These are phyloP conservation scores for Colletotrichum chlorophyti DNA, from an alignment of 2,329 filamentous ascomycete species.

Conservation along the genomic window DNA sequence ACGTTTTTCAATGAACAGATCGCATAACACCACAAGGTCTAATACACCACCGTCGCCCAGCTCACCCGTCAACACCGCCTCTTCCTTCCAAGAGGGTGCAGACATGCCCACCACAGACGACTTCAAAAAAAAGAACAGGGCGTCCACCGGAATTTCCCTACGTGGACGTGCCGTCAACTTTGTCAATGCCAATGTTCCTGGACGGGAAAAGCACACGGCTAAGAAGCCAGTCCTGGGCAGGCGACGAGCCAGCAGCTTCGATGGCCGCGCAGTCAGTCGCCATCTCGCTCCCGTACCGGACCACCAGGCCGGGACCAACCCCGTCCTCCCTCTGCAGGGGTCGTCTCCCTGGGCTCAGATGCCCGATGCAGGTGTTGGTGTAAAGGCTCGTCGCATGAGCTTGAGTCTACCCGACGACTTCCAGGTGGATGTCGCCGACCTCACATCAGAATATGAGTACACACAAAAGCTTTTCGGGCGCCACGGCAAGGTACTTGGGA, in stretches of 20 bases:
- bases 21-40: constrained; percentile 53
- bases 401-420: constrained; percentile 77
- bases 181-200: constrained; percentile 38
- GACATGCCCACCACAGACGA: constrained; percentile 50
- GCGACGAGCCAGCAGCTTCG: constrained; percentile 57
- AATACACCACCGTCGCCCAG: constrained; percentile 59
- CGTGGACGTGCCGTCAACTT: constrained; percentile 58
- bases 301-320: constrained; percentile 30
- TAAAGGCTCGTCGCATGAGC: constrained; percentile 81
- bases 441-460: constrained; percentile 74
- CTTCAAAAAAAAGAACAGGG: constrained; percentile 58
- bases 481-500: constrained; percentile 78
- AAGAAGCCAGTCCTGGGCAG: constrained; percentile 32
- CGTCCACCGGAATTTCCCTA: constrained; percentile 57
- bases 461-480: constrained; percentile 74
- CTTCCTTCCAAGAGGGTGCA: constrained; percentile 35
- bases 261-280: constrained; percentile 42
- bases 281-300: constrained; percentile 29
- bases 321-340: constrained; percentile 42
- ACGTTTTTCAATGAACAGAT: constrained; percentile 52
- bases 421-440: constrained; percentile 71
- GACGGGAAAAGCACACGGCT: constrained; percentile 36
- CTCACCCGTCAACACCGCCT: constrained; percentile 51
- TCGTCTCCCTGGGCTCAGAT: constrained; percentile 64
- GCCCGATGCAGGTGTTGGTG: constrained; percentile 74